A percentile compares a stretch with the other conserved stretches of the same genome.
Evolutionary conservation across 1,284 basidiomycete genomes (phyloP).

Genomic region (Filobasidium uniguttulatum): DNA sequence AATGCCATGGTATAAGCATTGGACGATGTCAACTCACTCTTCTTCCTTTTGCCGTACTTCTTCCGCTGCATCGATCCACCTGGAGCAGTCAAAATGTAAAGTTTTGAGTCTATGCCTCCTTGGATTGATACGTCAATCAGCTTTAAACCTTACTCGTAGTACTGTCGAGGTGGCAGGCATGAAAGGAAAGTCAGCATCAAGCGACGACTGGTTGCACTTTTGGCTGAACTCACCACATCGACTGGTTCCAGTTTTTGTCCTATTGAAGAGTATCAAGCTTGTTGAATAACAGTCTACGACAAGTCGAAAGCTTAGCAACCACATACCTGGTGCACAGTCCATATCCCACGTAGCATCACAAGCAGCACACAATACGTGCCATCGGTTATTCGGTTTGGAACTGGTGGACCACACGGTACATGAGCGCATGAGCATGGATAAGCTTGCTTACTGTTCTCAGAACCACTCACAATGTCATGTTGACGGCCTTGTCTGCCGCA

Average conservation of each 20-base stretch:
- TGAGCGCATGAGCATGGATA: not conserved
- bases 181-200: too few relatives aligned
- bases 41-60: slow-evolving; percentile 1
- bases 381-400: slow-evolving; percentile 2
- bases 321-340: not conserved
- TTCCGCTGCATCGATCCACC: slow-evolving; percentile 2
- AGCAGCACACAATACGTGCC: not conserved
- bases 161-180: too few relatives aligned
- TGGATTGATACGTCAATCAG: not conserved
- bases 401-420: not conserved
- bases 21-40: not conserved
- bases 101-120: not conserved
- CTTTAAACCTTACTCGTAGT: slow-evolving; percentile 1
- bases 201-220: too few relatives aligned
- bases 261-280: too few relatives aligned
- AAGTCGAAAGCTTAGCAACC: not conserved
- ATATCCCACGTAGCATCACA: slow-evolving; percentile 2
- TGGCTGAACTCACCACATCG: slow-evolving; percentile 1
- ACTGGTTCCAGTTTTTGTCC: slow-evolving; percentile 1
- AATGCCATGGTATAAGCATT: not conserved
- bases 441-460: not conserved
- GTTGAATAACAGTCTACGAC: too few relatives aligned
- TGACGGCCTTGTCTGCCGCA: not conserved
- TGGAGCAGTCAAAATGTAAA: not conserved
- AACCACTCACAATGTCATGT: slow-evolving; percentile 1